Conservation (phyloP, 495 filamentous ascomycete species). For the Trichoderma gamsii region DNA sequence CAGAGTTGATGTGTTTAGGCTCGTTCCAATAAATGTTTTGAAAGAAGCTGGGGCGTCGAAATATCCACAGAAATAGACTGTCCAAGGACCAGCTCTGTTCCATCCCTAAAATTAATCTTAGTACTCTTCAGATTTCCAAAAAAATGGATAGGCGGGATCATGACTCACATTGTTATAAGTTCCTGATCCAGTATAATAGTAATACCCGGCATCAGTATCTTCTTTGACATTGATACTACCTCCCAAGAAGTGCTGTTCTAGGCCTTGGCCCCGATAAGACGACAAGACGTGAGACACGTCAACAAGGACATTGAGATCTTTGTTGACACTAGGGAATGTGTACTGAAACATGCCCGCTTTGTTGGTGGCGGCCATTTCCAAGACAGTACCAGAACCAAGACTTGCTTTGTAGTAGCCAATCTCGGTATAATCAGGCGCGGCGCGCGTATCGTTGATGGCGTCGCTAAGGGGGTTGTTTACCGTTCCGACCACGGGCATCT, state of each 20-base stretch:
- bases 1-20: conserved; percentile 24
- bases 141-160: not conserved
- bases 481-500: conserved; percentile 53
- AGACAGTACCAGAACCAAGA: conserved; percentile 46
- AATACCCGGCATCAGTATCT: conserved; percentile 27
- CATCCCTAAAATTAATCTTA: conserved; percentile 26
- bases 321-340: conserved; percentile 43
- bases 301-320: conserved; percentile 51
- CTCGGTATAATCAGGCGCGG: conserved; percentile 44
- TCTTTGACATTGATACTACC: conserved; percentile 49
- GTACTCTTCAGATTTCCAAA: conserved; percentile 10
- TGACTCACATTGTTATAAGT: conserved; percentile 57
- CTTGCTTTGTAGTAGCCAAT: conserved; percentile 61
- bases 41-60: conserved; percentile 44
- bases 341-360: conserved; percentile 61
- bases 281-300: conserved; percentile 68
- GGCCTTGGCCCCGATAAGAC: conserved; percentile 52
- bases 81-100: conserved; percentile 53
- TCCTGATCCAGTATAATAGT: conserved; percentile 58
- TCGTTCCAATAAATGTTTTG: conserved; percentile 49
- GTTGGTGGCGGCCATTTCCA: conserved; percentile 56
- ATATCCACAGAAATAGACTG: conserved; percentile 63
- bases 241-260: conserved; percentile 61
- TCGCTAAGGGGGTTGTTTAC: conserved; percentile 55
- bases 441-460: conserved; percentile 42